Evolutionary conservation across 495 filamentous ascomycete genomes (phyloP), one percentile per base, ranked within the genome.

Genomic region (Aspergillus olivimuriae): DNA sequence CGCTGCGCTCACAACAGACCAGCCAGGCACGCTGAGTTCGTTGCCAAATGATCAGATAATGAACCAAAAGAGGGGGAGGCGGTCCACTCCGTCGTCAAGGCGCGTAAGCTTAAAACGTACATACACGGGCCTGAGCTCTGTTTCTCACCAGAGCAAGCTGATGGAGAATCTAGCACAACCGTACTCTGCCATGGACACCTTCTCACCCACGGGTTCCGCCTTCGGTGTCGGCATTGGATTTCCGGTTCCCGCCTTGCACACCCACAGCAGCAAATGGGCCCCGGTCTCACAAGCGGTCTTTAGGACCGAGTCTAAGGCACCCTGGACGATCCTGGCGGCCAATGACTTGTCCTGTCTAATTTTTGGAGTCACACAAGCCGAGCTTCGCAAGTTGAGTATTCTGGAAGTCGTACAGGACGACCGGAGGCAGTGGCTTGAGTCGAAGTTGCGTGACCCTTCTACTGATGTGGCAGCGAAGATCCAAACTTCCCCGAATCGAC

Each of bases 331-430:
- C 43, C 72, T 95, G 35, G 84, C 91, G 6, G 94, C 92, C n/a
- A 98, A 98, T 56, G 92, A 98, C 61, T 72, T 98, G 24, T 91
- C 94, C 12, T 98, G 92, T 64, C 74, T 98, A 19, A 78, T 98
- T 35, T 97, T 98, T 64, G 92, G 92, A 28, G 87, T 98, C 20
- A 94, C 91, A 4, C 87, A 89, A 57, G 85, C 87, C 7, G 92
- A 98, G 64, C 84, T 98, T 24, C 81, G 88, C 21, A 95, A 89
- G 56, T 80, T 97, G 70, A 89, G 94, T 44, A 97, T 98, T 43
- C 60, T 98, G 42, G 92, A 97, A 58, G 87, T 98, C 31, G 87
- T 98, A 26, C 82, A 86, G 54, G 81, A 88, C 58, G 90, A 95
- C 53, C 75, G 88, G 39, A 68, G 90, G 53, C 75, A 80, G 28